These are phyloP conservation scores for Alternaria sp. DNA, from an alignment of 2,329 filamentous ascomycete species.

Conservation along the genomic window DNA sequence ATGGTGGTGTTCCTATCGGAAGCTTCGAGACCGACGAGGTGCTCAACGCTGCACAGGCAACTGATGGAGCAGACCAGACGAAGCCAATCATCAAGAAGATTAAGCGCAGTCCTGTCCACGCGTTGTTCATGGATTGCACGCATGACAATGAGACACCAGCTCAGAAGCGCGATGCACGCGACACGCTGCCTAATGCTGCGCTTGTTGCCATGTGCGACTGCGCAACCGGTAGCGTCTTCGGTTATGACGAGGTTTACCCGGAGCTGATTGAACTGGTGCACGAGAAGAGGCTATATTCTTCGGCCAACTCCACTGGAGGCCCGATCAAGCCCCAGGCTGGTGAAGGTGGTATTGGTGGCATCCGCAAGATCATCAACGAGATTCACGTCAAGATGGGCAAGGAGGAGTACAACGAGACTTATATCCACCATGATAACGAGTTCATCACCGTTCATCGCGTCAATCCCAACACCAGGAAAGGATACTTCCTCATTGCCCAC, in stretches of 20 bases:
- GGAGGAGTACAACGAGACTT: slow-evolving; percentile 92
- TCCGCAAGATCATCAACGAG: slow-evolving; percentile 93
- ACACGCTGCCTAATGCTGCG: slow-evolving; percentile 92
- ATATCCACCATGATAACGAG: slow-evolving; percentile 95
- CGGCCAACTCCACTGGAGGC: slow-evolving; percentile 70
- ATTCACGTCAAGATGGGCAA: slow-evolving; percentile 96
- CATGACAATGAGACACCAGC: slow-evolving; percentile 97
- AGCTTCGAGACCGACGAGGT: slow-evolving; percentile 96
- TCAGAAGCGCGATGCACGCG: slow-evolving; percentile 91
- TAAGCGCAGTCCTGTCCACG: slow-evolving; percentile 87
- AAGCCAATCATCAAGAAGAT: slow-evolving; percentile 74
- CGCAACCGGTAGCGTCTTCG: slow-evolving; percentile 94
- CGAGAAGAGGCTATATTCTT: slow-evolving; percentile 84
- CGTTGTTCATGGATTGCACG: slow-evolving; percentile 98
- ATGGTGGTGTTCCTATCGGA: slow-evolving; percentile 92
- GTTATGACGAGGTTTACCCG: slow-evolving; percentile 96
- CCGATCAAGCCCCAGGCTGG: slow-evolving; percentile 70
- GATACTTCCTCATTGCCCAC: slow-evolving; percentile 94
- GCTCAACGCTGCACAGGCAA: slow-evolving; percentile 65
- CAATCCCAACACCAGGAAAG: slow-evolving; percentile 89
- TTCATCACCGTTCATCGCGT: slow-evolving; percentile 97
- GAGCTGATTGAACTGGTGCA: slow-evolving; percentile 91
- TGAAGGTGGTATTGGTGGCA: slow-evolving; percentile 84
- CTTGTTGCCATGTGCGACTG: slow-evolving; percentile 96
- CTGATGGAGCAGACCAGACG: slow-evolving; percentile 35